phyloP scores from a whole-genome alignment of 202 grass and related monocot species.

The Alloteropsis angusta region DNA sequence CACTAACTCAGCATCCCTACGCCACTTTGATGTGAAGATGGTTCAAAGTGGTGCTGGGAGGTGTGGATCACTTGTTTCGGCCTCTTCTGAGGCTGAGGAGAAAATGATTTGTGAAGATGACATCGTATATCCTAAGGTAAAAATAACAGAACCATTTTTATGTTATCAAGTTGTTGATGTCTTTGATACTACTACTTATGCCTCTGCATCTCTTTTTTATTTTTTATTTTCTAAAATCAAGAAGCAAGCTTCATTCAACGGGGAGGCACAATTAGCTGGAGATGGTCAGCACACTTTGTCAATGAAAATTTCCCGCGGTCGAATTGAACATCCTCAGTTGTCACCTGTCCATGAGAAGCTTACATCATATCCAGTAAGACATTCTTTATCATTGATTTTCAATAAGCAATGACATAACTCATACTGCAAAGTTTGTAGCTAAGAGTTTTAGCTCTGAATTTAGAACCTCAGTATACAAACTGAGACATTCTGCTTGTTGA shows the following conservation, averaged over 20 bases:
- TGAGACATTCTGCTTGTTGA: not conserved
- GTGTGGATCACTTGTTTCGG: conserved; percentile 44
- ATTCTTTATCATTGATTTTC: conserved; percentile 1
- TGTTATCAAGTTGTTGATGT: not conserved
- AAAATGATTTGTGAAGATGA: conserved; percentile 68
- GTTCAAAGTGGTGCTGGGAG: conserved; percentile 66
- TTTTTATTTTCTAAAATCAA: conserved; percentile 26
- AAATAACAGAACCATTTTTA: not conserved
- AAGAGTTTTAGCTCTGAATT: not conserved
- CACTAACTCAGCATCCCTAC: conserved; percentile 11
- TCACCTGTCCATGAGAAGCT: conserved; percentile 55
- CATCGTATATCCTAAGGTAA: conserved; percentile 44
- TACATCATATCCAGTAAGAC: conserved; percentile 43
- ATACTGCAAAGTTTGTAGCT: not conserved
- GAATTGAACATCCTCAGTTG: conserved; percentile 55
- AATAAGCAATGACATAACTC: not conserved
- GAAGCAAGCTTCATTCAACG: conserved; percentile 57
- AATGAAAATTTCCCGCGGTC: conserved; percentile 30
- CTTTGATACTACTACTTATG: not conserved
- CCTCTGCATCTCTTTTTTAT: not conserved
- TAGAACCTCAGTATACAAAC: not conserved
- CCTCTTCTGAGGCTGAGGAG: conserved; percentile 41
- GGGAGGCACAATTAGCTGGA: conserved; percentile 10
- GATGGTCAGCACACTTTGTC: conserved; percentile 21
- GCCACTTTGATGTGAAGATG: conserved; percentile 50